Base-by-base conservation (phyloP, 2,329 filamentous ascomycete genomes). In the Proliferodiscus dingleyae region DNA sequence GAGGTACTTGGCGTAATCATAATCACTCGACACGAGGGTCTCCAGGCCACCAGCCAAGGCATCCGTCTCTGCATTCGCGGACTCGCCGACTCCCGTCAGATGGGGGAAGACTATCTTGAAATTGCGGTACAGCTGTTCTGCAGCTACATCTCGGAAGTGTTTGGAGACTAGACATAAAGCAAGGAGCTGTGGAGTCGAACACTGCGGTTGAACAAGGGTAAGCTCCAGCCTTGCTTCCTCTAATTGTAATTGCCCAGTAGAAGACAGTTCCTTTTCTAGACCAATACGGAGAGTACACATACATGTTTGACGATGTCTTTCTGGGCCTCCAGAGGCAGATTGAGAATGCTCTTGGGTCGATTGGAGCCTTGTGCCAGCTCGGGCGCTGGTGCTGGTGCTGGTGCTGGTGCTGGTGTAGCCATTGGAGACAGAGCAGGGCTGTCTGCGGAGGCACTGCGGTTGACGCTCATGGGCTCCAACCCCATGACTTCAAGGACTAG, bases 41-140 rank as follows among this genome's bases (percentile, higher is more conserved):
- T 82, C 74, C 38, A 84, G 69, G 3, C 78, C 74, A 18, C 70
- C 71, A 2, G 79, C 75, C 26, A 83, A 69, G 4, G 72, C 70
- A 53, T 81, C 78, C 39, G 78, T 73, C n/a, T 71, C 69, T 0
- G 68, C 71, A 38, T 70, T 74, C 30, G 62, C 63, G 1, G 68
- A 60, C 46, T 78, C 74, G 53, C 80, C 75, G 18, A 11, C 47
- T 80, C 76, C n/a, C n/a, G n/a, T n/a, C n/a, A n/a, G n/a, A n/a
- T n/a, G n/a, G n/a, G 75, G 73, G 57, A 83, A 81, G 43, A 80
- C 67, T 51, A 82, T 80, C 56, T 73, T 68, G 58, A 83, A 78
- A 46, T 68, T 73, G 49, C 77, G 75, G 60, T 83, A 84, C 13
- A 84, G 66, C 49, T 77, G 68, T 32, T 73, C 66, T 37, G 79